phyloP scores from a whole-genome alignment of 2,329 filamentous ascomycete species.

The Ophiocordyceps camponoti-rufipedis region DNA sequence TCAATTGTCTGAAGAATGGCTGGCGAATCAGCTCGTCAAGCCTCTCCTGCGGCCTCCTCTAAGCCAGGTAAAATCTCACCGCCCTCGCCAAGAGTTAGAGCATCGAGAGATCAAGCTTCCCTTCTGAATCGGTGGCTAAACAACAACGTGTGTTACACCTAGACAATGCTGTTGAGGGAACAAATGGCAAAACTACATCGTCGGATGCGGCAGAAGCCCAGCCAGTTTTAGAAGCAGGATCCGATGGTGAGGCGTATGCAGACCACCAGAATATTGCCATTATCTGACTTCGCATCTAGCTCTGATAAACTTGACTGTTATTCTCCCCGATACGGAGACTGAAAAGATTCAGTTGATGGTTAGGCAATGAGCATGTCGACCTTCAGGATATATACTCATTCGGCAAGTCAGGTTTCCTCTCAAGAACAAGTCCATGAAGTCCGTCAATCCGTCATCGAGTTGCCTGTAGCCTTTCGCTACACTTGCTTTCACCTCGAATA shows the following conservation, averaged over 20 bases:
- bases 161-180: conserved; percentile 8
- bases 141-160: not conserved
- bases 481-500: conserved; percentile 97
- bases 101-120: not conserved
- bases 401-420: conserved; percentile 49
- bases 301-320: conserved; percentile 49
- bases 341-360: conserved; percentile 76
- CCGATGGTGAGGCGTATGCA: conserved; percentile 13
- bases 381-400: not conserved
- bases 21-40: conserved; percentile 8
- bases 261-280: not conserved
- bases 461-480: conserved; percentile 85
- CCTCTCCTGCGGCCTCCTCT: conserved; percentile 8
- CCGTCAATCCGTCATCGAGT: conserved; percentile 87
- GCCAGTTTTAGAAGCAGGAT: conserved; percentile 12
- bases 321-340: conserved; percentile 57
- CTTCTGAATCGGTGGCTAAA: conserved; percentile 1
- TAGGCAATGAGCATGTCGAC: conserved; percentile 10
- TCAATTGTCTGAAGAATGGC: conserved; percentile 12
- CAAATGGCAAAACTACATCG: conserved; percentile 7
- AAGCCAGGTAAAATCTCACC: conserved; percentile 4
- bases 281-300: conserved; percentile 13
- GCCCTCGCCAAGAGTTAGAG: not conserved
- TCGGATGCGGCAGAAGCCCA: conserved; percentile 11
- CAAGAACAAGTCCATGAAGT: conserved; percentile 97